A percentile compares a stretch with the other conserved stretches of the same genome.
Evolutionary conservation across 1,139 yeast species (phyloP).

Genomic region (Cylindricascospora bacillispora): DNA sequence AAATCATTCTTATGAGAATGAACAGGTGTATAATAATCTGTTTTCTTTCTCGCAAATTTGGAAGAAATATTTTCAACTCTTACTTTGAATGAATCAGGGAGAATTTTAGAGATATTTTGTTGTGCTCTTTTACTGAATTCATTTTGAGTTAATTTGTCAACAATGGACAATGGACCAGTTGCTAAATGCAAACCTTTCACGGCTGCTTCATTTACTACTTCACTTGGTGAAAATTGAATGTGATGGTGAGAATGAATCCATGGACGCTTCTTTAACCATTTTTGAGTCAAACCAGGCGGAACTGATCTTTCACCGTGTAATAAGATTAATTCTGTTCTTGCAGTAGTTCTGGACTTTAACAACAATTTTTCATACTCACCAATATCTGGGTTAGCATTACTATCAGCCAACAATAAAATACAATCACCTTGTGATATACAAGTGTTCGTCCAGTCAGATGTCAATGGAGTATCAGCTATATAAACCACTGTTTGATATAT

Average conservation of each 20-base stretch:
- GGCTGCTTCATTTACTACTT: slow-evolving; percentile 6
- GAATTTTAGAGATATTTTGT: slow-evolving; percentile 20
- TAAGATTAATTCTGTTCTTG: slow-evolving; percentile 76
- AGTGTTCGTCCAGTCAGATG: slow-evolving; percentile 82
- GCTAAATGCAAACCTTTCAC: slow-evolving; percentile 7
- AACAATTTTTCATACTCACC: slow-evolving; percentile 80
- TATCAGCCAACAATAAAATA: slow-evolving; percentile 57
- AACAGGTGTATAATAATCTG: slow-evolving; percentile 32
- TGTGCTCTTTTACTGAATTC: slow-evolving; percentile 24
- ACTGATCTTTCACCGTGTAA: slow-evolving; percentile 77
- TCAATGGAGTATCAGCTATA: slow-evolving; percentile 73
- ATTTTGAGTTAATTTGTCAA: slow-evolving; percentile 21
- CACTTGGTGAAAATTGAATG: slow-evolving; percentile 36
- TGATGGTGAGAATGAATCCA: slow-evolving; percentile 96
- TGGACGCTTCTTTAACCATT: slow-evolving; percentile 71
- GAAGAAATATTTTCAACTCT: slow-evolving; percentile 25
- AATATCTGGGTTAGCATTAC: slow-evolving; percentile 51
- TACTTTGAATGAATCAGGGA: slow-evolving; percentile 24
- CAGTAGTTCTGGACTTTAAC: slow-evolving; percentile 67
- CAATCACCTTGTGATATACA: slow-evolving; percentile 95
- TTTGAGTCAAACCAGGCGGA: slow-evolving; percentile 69
- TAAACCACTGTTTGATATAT: slow-evolving; percentile 76
- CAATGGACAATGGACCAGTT: slow-evolving; percentile 12
- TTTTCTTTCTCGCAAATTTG: slow-evolving; percentile 17
- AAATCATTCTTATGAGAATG: slow-evolving; percentile 76